These are phyloP conservation scores for Tetrapyrgos nigripes DNA, from an alignment of 1,284 basidiomycete species.

Conservation along the genomic window DNA sequence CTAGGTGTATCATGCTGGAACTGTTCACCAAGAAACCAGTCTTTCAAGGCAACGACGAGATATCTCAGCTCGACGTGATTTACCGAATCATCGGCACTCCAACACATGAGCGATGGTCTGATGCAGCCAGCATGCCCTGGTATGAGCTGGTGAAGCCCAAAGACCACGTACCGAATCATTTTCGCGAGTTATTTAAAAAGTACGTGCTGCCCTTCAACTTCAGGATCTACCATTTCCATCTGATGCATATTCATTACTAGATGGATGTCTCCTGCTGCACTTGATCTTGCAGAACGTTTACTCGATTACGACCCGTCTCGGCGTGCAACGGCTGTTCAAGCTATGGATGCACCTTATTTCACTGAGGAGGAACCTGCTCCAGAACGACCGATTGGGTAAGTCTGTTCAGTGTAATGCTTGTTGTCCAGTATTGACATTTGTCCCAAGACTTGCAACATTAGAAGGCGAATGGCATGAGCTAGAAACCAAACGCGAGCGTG, in stretches of 20 bases:
- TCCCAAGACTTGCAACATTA: slow-evolving; percentile 66
- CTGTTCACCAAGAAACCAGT: slow-evolving; percentile 94
- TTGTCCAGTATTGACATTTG: slow-evolving; percentile 22
- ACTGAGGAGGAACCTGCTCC: slow-evolving; percentile 76
- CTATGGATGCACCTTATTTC: slow-evolving; percentile 87
- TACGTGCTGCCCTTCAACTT: slow-evolving; percentile 42
- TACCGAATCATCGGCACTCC: slow-evolving; percentile 94
- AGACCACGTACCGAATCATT: slow-evolving; percentile 72
- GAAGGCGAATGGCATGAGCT: slow-evolving; percentile 96
- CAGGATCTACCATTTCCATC: neutral
- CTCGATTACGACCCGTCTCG: slow-evolving; percentile 85
- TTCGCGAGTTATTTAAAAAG: slow-evolving; percentile 84
- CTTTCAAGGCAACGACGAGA: slow-evolving; percentile 97
- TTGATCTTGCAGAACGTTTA: slow-evolving; percentile 86
- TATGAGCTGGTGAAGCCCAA: slow-evolving; percentile 97
- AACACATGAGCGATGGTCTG: slow-evolving; percentile 83
- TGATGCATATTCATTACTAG: slow-evolving; percentile 54
- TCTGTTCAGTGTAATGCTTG: slow-evolving; percentile 22
- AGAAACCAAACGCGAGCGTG: slow-evolving; percentile 86
- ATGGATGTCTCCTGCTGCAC: slow-evolving; percentile 82
- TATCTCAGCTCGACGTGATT: slow-evolving; percentile 94
- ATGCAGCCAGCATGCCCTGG: slow-evolving; percentile 89
- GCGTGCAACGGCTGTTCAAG: slow-evolving; percentile 82
- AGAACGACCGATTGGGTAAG: slow-evolving; percentile 81
- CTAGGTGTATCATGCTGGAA: slow-evolving; percentile 97